phyloP scores from a whole-genome alignment of 345 rosid species.

The Camelina neglecta region DNA sequence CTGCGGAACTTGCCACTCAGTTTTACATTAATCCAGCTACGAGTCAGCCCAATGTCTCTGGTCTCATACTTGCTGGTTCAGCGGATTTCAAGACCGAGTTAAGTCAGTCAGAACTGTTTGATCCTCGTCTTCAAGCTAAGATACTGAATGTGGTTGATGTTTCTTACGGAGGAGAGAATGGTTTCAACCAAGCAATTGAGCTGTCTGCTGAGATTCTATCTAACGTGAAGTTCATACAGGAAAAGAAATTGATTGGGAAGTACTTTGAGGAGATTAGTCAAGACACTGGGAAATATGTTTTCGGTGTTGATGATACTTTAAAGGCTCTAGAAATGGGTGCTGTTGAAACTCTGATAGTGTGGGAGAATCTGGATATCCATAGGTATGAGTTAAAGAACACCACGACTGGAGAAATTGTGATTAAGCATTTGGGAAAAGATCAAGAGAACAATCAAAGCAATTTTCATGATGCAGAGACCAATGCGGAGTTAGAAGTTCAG shows the following conservation, averaged over 20 bases:
- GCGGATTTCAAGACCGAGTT: slow-evolving; percentile 98
- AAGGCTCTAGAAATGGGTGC: slow-evolving; percentile 93
- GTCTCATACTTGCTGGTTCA: slow-evolving; percentile 91
- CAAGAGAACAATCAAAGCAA: slow-evolving; percentile 72
- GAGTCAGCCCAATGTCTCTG: slow-evolving; percentile 91
- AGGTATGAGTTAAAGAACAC: slow-evolving; percentile 70
- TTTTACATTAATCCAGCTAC: slow-evolving; percentile 84
- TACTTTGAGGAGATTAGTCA: slow-evolving; percentile 95
- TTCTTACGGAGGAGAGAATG: slow-evolving; percentile 94
- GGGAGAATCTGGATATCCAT: slow-evolving; percentile 84
- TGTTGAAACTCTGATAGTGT: slow-evolving; percentile 82
- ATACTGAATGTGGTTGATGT: slow-evolving; percentile 89
- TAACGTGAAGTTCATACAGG: slow-evolving; percentile 92
- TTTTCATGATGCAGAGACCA: slow-evolving; percentile 65
- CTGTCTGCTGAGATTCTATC: slow-evolving; percentile 81
- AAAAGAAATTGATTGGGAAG: slow-evolving; percentile 82
- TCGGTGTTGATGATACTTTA: slow-evolving; percentile 83
- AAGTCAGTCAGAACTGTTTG: slow-evolving; percentile 95
- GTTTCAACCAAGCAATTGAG: slow-evolving; percentile 91
- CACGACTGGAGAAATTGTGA: slow-evolving; percentile 58
- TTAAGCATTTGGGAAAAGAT: slow-evolving; percentile 77
- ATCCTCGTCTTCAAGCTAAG: slow-evolving; percentile 92
- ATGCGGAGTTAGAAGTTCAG: slow-evolving; percentile 71
- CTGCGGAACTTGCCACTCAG: slow-evolving; percentile 94
- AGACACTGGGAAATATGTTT: slow-evolving; percentile 87